phyloP scores from a whole-genome alignment of 2,329 filamentous ascomycete genomes.

The Penicillium verrucosum region DNA sequence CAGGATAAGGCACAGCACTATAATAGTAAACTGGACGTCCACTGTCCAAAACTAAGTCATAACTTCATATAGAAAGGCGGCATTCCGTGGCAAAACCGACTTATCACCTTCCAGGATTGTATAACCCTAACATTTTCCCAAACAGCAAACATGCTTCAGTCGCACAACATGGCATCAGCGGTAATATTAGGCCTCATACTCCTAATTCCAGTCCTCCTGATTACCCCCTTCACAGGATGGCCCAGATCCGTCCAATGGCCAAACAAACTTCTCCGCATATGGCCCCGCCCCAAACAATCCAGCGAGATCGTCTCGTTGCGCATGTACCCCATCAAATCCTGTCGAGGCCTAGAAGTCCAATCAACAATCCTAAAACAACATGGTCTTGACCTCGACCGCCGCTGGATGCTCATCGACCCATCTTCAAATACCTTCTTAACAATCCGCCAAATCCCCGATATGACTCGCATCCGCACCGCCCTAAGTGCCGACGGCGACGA shows the following conservation, averaged over 20 bases:
- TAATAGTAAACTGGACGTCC: neutral
- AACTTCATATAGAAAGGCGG: neutral
- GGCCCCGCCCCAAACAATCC: slow-evolving; percentile 16
- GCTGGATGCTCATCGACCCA: slow-evolving; percentile 64
- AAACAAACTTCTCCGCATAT: slow-evolving; percentile 14
- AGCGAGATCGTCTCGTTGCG: slow-evolving; percentile 44
- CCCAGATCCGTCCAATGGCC: slow-evolving; percentile 16
- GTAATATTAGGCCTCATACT: neutral
- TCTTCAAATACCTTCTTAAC: slow-evolving; percentile 57
- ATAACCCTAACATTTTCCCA: neutral
- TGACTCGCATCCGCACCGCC: slow-evolving; percentile 61
- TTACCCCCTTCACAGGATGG: neutral
- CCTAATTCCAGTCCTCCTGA: neutral
- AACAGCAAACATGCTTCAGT: neutral
- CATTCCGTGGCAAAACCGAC: neutral
- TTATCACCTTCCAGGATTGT: neutral
- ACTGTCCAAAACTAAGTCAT: no score
- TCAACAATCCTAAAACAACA: slow-evolving; percentile 52
- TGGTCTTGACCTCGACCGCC: slow-evolving; percentile 60
- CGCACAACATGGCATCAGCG: neutral
- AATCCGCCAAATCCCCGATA: slow-evolving; percentile 58
- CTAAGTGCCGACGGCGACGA: slow-evolving; percentile 46
- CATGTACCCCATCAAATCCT: slow-evolving; percentile 66
- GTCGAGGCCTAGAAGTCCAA: slow-evolving; percentile 57
- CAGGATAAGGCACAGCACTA: neutral